A percentile compares a stretch with the other conserved stretches of the same genome.
phyloP scores from a whole-genome alignment of 768 basidiomycete species.

The Ramaria sp. region DNA sequence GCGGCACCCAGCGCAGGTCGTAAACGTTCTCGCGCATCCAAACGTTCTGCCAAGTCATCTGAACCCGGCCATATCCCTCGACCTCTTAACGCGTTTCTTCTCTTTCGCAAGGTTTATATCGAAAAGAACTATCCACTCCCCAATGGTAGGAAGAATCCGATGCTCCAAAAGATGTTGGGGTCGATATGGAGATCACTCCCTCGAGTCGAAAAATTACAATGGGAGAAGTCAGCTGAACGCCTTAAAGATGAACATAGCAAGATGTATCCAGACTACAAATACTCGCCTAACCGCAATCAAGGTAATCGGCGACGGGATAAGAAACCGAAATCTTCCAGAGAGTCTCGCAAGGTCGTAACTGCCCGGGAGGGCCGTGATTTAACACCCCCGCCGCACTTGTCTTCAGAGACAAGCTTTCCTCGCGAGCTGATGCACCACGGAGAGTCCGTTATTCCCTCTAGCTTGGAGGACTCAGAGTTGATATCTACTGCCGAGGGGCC shows the following conservation, averaged over 20 bases:
- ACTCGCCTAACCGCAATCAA: neutral
- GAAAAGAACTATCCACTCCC: conserved; percentile 17
- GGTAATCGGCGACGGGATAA: neutral
- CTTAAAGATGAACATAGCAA: neutral
- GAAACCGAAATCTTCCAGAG: neutral
- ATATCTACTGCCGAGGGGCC: neutral
- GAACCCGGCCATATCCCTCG: conserved; percentile 21
- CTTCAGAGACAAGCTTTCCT: neutral
- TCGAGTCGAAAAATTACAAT: conserved; percentile 5
- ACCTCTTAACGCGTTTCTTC: conserved; percentile 30
- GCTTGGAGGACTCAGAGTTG: conserved; percentile 4
- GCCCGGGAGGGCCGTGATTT: neutral
- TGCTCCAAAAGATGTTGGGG: conserved; percentile 28
- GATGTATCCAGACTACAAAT: conserved; percentile 8
- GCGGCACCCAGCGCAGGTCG: neutral
- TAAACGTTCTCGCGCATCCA: too few relatives aligned
- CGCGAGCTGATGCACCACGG: neutral
- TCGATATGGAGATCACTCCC: conserved; percentile 25
- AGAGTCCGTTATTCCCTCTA: neutral
- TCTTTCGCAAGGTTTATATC: conserved; percentile 28
- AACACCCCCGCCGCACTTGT: neutral
- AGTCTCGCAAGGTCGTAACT: neutral
- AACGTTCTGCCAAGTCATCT: neutral
- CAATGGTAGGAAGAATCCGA: conserved; percentile 17
- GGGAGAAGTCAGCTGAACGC: neutral